Base-by-base conservation (phyloP, 2,329 filamentous ascomycete species). In the Helotiales sp. region DNA sequence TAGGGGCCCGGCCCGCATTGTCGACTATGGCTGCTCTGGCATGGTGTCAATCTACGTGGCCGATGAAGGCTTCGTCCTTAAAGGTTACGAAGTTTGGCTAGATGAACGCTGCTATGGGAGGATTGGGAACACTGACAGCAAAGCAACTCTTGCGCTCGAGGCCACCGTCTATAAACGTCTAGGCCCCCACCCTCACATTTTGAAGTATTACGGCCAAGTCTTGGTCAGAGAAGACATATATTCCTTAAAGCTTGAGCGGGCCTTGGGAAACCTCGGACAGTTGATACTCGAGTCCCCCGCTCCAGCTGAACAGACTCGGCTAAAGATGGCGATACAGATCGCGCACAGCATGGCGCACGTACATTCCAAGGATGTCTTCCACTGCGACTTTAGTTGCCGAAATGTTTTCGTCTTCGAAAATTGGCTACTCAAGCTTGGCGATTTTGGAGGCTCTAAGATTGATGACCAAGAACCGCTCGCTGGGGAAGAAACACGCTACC, bases 381-480 rank as follows among this genome's bases (percentile, higher is more conserved):
- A 66, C 37, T 30, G 58, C 34, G 59, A 66, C 30, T 22, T 66
- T 32, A 63, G 64, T 37, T 62, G 47, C 49, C 59, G 64, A 20
- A 63, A 66, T 45, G 22, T 66, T 10, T 66, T 66, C 32, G 22
- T 66, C 20, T 63, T 55, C n/a, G 13, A 50, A 11, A 28, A 59
- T 43, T 63, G 64, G 64, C 17, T 37, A 17, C 37, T 66, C 30
- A 66, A 66, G 59, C 22, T 66, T 66, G 64, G 59, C 20, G 64
- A 58, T 63, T 66, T 66, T 66, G 64, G 58, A 62, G 54, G 55
- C 30, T 59, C 63, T 40, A 64, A 15, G 43, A 60, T 64, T 40
- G 63, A 64, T 58, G 32, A 47, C 32, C 37, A 32, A 57, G 61
- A 58, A 28, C 24, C 40, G 15, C 22, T 47, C 3, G 34, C 11